phyloP scores from a whole-genome alignment of 305 asterid species.

The Fraxinus dipetala region DNA sequence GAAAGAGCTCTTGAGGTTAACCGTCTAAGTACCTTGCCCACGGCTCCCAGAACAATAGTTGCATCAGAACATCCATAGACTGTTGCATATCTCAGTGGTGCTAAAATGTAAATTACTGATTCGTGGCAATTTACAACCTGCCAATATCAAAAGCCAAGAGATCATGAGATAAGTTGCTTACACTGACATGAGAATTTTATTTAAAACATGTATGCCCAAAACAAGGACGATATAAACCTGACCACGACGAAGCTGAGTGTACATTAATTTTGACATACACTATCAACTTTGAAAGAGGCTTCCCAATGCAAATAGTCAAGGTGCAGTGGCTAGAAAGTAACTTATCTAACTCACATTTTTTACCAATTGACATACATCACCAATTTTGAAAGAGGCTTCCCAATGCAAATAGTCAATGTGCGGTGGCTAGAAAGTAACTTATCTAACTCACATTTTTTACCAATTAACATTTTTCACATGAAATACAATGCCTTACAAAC shows the following conservation, averaged over 20 bases:
- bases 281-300: not conserved
- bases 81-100: conserved; percentile 86
- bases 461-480: not conserved
- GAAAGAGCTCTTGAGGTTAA: conserved; percentile 18
- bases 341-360: not conserved
- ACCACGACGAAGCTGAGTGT: not conserved
- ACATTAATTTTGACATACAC: not conserved
- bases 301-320: not conserved
- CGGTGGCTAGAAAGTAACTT: not conserved
- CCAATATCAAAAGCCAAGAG: conserved; percentile 23
- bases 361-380: not conserved
- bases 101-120: conserved; percentile 87
- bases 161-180: conserved; percentile 18
- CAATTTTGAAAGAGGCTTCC: not conserved
- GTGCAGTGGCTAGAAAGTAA: not conserved
- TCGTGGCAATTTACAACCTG: conserved; percentile 98
- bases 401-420: not conserved
- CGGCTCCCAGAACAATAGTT: conserved; percentile 90
- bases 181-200: conserved; percentile 1
- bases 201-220: conserved; percentile 9
- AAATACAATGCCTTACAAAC: not conserved
- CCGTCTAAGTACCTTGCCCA: conserved; percentile 77
- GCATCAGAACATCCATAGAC: conserved; percentile 99
- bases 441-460: not conserved
- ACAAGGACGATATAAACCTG: not conserved